Evolutionary conservation across 108 stramenopile species (phyloP).

Genomic region (Fragilariopsis cylindrus): DNA sequence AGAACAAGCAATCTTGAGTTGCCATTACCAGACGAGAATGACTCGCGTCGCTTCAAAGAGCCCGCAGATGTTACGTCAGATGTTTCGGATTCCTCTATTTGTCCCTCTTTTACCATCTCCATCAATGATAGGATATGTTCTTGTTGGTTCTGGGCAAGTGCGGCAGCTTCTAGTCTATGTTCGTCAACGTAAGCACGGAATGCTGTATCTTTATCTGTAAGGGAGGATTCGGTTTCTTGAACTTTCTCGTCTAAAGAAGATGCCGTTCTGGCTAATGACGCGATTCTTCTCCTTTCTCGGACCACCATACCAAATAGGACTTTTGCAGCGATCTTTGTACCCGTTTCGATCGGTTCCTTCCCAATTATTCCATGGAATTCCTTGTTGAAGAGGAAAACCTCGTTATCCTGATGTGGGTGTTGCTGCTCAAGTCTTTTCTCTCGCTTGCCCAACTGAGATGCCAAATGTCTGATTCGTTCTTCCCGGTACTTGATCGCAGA

Average conservation of each 20-base stretch:
- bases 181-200: slow-evolving; percentile 54
- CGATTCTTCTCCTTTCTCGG: slow-evolving; percentile 57
- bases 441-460: slow-evolving; percentile 44
- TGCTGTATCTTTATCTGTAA: slow-evolving; percentile 47
- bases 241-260: slow-evolving; percentile 51
- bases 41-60: too few species aligned
- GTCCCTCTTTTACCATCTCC: slow-evolving; percentile 55
- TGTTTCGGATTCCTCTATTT: neutral
- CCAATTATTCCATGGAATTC: slow-evolving; percentile 37
- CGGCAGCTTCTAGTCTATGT: slow-evolving; percentile 42
- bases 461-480: slow-evolving; percentile 60
- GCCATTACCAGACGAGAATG: slow-evolving; percentile 16
- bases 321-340: slow-evolving; percentile 33
- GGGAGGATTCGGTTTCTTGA: slow-evolving; percentile 39
- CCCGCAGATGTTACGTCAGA: neutral
- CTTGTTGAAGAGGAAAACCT: slow-evolving; percentile 41
- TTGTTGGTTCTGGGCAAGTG: slow-evolving; percentile 52
- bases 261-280: slow-evolving; percentile 51
- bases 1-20: slow-evolving; percentile 46
- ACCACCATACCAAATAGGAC: slow-evolving; percentile 78
- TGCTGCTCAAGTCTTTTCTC: neutral
- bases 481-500: slow-evolving; percentile 57
- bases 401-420: slow-evolving; percentile 6
- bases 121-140: slow-evolving; percentile 67
- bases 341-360: slow-evolving; percentile 6